A percentile compares a stretch with the other conserved stretches of the same genome.
These are phyloP conservation scores for Phytophthora meadii DNA, from an alignment of 352 stramenopile genomes.

Conservation along the genomic window DNA sequence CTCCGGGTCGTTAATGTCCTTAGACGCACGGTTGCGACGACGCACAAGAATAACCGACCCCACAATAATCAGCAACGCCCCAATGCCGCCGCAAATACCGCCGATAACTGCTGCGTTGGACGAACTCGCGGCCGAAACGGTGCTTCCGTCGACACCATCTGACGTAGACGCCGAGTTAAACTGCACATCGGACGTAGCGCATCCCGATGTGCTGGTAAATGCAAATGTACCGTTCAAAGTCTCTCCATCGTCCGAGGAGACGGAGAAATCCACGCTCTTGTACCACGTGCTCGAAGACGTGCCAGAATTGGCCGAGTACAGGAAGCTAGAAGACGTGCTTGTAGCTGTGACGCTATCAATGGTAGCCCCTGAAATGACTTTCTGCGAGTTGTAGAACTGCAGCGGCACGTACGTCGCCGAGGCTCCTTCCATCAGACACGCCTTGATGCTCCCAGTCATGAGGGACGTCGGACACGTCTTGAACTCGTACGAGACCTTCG, in stretches of 20 bases:
- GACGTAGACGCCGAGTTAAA: slow-evolving; percentile 68
- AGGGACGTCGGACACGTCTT: slow-evolving; percentile 62
- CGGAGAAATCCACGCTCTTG: slow-evolving; percentile 61
- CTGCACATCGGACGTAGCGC: slow-evolving; percentile 68
- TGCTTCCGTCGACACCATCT: slow-evolving; percentile 46
- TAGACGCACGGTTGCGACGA: slow-evolving; percentile 54
- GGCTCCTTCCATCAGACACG: slow-evolving; percentile 84
- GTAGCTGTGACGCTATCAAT: slow-evolving; percentile 65
- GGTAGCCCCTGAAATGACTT: slow-evolving; percentile 64
- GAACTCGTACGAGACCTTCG: slow-evolving; percentile 70
- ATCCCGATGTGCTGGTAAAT: slow-evolving; percentile 62
- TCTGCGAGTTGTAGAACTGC: slow-evolving; percentile 85
- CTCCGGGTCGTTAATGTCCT: slow-evolving; percentile 42
- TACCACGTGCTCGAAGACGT: slow-evolving; percentile 61
- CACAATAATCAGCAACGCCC: slow-evolving; percentile 67
- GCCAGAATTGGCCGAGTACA: slow-evolving; percentile 67
- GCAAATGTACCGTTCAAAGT: slow-evolving; percentile 63
- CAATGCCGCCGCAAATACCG: slow-evolving; percentile 46
- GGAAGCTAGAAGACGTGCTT: slow-evolving; percentile 60
- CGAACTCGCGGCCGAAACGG: slow-evolving; percentile 15
- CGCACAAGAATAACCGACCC: slow-evolving; percentile 72
- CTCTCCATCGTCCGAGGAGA: slow-evolving; percentile 64
- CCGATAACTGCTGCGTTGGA: slow-evolving; percentile 48
- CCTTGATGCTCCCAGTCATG: slow-evolving; percentile 75
- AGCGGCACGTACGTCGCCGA: slow-evolving; percentile 83